Conservation (phyloP, 1,284 basidiomycete species). For the Pseudozyma hubeiensis region DNA sequence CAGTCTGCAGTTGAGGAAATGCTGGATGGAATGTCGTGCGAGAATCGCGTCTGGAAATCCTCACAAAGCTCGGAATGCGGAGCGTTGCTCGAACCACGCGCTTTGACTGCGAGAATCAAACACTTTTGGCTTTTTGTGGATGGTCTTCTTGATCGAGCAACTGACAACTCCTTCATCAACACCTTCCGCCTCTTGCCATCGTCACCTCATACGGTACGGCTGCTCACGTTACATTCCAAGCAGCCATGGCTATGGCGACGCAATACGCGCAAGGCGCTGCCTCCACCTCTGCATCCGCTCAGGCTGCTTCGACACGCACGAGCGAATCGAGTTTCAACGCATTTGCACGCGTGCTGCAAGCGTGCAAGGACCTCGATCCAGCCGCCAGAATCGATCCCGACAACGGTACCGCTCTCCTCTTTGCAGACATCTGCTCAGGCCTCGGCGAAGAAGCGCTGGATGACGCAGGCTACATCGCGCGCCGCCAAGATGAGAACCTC, state of each 20-base stretch:
- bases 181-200: background rate
- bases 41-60: conserved; percentile 7
- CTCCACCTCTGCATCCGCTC: conserved; percentile 27
- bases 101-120: conserved; percentile 16
- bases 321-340: conserved; percentile 56
- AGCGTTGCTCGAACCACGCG: conserved; percentile 13
- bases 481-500: conserved; percentile 20
- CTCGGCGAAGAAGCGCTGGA: conserved; percentile 47
- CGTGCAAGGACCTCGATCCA: conserved; percentile 46
- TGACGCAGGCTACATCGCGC: conserved; percentile 37
- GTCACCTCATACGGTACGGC: background rate
- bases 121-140: conserved; percentile 18
- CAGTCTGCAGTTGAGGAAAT: background rate
- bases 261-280: conserved; percentile 17
- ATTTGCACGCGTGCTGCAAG: conserved; percentile 57
- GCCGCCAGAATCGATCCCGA: conserved; percentile 47
- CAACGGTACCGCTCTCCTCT: conserved; percentile 55
- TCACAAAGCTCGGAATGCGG: conserved; percentile 33
- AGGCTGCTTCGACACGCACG: conserved; percentile 11
- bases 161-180: background rate
- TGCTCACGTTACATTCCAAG: background rate
- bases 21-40: conserved; percentile 14
- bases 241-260: conserved; percentile 20
- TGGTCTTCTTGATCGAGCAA: conserved; percentile 5
- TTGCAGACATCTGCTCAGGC: conserved; percentile 56